Percentiles rank a stretch among this genome's conserved stretches.
These are phyloP conservation scores for Spiraea crenata DNA, from an alignment of 331 rosid species.

Conservation along the genomic window DNA sequence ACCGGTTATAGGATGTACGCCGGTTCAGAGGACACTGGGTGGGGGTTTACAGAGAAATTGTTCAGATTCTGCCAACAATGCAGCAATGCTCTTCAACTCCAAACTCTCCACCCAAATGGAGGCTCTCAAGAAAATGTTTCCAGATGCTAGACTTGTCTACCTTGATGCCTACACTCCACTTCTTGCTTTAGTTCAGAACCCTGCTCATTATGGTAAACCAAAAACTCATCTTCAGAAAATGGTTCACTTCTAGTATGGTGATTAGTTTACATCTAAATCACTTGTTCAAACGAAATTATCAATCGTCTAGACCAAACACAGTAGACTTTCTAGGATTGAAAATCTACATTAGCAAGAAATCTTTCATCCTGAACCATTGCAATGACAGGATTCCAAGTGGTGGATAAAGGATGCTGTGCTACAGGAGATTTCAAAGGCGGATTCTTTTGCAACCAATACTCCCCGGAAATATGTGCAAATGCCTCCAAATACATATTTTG, in stretches of 20 bases:
- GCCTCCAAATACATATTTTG: neutral
- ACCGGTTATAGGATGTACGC: neutral
- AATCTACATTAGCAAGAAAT: neutral
- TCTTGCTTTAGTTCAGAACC: neutral
- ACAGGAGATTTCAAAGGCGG: neutral
- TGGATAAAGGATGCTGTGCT: neutral
- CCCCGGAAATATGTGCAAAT: neutral
- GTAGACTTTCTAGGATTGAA: neutral
- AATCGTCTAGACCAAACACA: neutral
- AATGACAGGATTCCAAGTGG: neutral
- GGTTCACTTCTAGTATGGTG: neutral
- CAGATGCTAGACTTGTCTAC: slow-evolving; percentile 1
- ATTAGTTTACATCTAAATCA: neutral
- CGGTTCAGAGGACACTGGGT: slow-evolving; percentile 1
- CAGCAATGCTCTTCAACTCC: slow-evolving; percentile 5
- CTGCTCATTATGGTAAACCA: neutral
- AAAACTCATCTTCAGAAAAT: neutral
- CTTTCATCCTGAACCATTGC: neutral
- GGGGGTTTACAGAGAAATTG: neutral
- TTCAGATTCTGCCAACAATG: neutral
- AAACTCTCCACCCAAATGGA: neutral
- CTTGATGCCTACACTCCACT: neutral
- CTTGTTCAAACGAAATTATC: neutral
- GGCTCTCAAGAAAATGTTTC: neutral
- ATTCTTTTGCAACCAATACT: neutral